A percentile compares a stretch with the other conserved stretches of the same genome.
phyloP scores from a whole-genome alignment of 2,329 filamentous ascomycete genomes.

The Sclerotinia subarctica region DNA sequence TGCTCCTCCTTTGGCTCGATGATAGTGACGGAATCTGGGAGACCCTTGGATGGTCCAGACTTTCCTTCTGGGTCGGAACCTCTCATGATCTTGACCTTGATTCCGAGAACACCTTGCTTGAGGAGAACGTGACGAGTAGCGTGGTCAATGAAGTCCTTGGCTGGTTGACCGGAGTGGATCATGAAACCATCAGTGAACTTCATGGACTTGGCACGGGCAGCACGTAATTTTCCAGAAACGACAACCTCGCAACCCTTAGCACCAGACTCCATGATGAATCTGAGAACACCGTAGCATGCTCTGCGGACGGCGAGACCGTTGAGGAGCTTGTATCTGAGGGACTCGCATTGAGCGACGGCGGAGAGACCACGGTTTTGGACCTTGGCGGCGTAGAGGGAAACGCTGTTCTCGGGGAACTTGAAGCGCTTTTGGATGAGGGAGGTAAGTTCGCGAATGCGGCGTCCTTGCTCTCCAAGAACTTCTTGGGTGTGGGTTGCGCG shows the following conservation, averaged over 20 bases:
- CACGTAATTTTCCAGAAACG: constrained; percentile 97
- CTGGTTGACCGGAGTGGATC: constrained; percentile 99
- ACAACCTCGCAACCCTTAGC: constrained; percentile 99
- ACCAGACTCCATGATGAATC: constrained; percentile 99
- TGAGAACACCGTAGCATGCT: constrained; percentile 99
- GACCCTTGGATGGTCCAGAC: constrained; percentile 92
- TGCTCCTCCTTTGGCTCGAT: constrained; percentile 99
- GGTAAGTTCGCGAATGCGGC: constrained; percentile 99
- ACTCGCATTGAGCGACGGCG: constrained; percentile 99
- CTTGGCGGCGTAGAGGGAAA: constrained; percentile 99
- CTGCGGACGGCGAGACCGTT: constrained; percentile 98
- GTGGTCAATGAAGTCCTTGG: constrained; percentile 98
- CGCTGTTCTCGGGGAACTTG: constrained; percentile 99
- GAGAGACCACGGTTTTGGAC: constrained; percentile 99
- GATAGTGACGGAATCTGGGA: constrained; percentile 98
- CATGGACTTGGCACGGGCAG: constrained; percentile 99
- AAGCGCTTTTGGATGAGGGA: constrained; percentile 99
- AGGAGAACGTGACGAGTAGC: constrained; percentile 99
- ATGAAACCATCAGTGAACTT: constrained; percentile 99
- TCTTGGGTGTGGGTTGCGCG: constrained; percentile 99
- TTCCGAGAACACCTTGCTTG: constrained; percentile 98
- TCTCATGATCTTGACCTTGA: constrained; percentile 99
- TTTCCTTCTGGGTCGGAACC: constrained; percentile 99
- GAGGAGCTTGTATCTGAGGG: constrained; percentile 99
- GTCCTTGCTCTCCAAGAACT: constrained; percentile 99